phyloP scores from a whole-genome alignment of 257 asterid species.

The Solanum corneliomulleri region DNA sequence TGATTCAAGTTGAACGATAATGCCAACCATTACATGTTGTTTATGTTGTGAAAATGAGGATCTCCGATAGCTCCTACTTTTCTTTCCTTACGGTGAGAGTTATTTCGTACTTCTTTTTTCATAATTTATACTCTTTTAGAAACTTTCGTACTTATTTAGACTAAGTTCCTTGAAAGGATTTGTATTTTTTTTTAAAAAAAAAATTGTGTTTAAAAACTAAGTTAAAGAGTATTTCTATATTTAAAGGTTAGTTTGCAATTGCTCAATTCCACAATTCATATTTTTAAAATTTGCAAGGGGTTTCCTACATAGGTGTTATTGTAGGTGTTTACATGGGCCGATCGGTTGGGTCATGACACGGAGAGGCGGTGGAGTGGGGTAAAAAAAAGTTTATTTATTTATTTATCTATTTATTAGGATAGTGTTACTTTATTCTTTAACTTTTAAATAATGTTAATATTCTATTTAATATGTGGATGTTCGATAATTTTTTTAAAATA shows the following conservation, averaged over 20 bases:
- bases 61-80: not conserved
- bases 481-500: too few species aligned
- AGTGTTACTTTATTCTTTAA: not conserved
- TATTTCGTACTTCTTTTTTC: not conserved
- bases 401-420: too few species aligned
- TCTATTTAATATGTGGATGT: not conserved
- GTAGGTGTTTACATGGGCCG: too few species aligned
- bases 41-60: not conserved
- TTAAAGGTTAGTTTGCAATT: not conserved
- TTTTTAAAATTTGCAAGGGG: not conserved
- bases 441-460: too few species aligned
- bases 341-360: not conserved
- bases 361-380: not conserved
- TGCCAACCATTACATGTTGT: not conserved
- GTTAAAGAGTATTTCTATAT: not conserved
- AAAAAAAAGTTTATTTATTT: too few species aligned
- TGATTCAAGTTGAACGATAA: not conserved
- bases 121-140: not conserved
- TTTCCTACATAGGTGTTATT: not conserved
- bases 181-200: too few species aligned
- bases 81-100: not conserved
- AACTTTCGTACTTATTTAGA: not conserved
- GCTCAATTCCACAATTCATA: not conserved
- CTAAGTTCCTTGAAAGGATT: not conserved
- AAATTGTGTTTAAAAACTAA: too few species aligned